These are phyloP conservation scores for Monilinia aucupariae DNA, from an alignment of 2,329 filamentous ascomycete genomes.

Conservation along the genomic window DNA sequence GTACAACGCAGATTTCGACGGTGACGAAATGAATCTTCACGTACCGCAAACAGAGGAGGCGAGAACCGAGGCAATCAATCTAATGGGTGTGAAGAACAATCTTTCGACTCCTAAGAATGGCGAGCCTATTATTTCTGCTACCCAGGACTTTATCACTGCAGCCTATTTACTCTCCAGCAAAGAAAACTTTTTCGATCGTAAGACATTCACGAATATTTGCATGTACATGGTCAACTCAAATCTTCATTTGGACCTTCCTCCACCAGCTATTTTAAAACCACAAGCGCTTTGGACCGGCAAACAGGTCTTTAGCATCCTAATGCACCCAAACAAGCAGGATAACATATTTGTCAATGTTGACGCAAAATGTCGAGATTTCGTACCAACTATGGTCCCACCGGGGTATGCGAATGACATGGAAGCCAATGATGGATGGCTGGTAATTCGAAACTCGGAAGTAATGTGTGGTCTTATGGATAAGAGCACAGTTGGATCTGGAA, in stretches of 20 bases:
- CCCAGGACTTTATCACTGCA: constrained; percentile 97
- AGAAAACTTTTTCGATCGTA: constrained; percentile 85
- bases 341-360: constrained; percentile 86
- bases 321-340: constrained; percentile 82
- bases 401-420: constrained; percentile 57
- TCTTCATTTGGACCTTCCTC: constrained; percentile 74
- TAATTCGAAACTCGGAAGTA: constrained; percentile 91
- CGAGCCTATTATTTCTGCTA: constrained; percentile 96
- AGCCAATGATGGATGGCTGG: constrained; percentile 82
- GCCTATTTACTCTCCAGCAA: constrained; percentile 88
- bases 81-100: constrained; percentile 99
- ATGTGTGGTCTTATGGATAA: constrained; percentile 99
- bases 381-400: constrained; percentile 41
- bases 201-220: constrained; percentile 82
- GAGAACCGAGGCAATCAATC: constrained; percentile 84
- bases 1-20: constrained; percentile 98
- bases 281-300: constrained; percentile 92
- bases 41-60: constrained; percentile 98
- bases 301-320: constrained; percentile 85
- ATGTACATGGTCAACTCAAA: constrained; percentile 87
- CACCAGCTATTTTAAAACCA: constrained; percentile 80
- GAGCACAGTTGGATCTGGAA: constrained; percentile 90
- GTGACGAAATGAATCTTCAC: constrained; percentile 98
- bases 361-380: constrained; percentile 81
- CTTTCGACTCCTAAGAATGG: constrained; percentile 94